Conservation (phyloP, 495 filamentous ascomycete species). For the Neohortaea acidophila region DNA sequence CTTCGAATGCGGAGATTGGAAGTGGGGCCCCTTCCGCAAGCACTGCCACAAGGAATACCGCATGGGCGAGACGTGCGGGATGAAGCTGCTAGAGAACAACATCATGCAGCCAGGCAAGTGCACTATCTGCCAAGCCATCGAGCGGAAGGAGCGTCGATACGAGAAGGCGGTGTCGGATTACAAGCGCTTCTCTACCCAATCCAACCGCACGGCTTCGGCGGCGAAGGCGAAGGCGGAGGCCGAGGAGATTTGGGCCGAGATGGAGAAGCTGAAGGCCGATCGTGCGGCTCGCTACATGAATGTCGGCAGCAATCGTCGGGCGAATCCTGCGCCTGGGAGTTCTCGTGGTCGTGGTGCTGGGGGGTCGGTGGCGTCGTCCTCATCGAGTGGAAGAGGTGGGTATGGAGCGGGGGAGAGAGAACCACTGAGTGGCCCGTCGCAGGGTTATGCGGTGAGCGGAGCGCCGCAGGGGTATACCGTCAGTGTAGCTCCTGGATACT, state of each 20-base stretch:
- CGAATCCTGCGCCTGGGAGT: not conserved
- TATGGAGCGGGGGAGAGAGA: too few relatives aligned
- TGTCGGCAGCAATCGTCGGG: conserved; percentile 10
- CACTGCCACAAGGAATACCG: conserved; percentile 95
- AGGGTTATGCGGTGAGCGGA: too few relatives aligned
- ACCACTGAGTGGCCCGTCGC: too few relatives aligned
- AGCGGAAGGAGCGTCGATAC: conserved; percentile 62
- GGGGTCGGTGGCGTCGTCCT: too few relatives aligned
- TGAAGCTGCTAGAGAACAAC: conserved; percentile 73
- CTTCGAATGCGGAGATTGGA: conserved; percentile 73
- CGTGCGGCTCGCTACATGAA: conserved; percentile 5
- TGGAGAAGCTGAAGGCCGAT: conserved; percentile 8
- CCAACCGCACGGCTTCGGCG: conserved; percentile 10
- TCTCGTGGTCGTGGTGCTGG: too few relatives aligned
- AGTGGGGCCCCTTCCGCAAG: conserved; percentile 87
- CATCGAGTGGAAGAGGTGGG: too few relatives aligned
- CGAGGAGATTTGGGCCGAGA: conserved; percentile 9
- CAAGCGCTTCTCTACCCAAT: conserved; percentile 9
- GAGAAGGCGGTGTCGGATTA: conserved; percentile 15
- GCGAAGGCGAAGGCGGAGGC: conserved; percentile 14
- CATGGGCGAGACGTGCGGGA: conserved; percentile 93
- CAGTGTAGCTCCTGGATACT: too few relatives aligned
- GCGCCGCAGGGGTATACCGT: too few relatives aligned
- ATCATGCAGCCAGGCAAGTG: conserved; percentile 45
- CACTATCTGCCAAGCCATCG: conserved; percentile 79